A percentile compares a stretch with the other conserved stretches of the same genome.
Conservation (phyloP, 2,329 filamentous ascomycete genomes). For the Grosmannia clavigera region DNA sequence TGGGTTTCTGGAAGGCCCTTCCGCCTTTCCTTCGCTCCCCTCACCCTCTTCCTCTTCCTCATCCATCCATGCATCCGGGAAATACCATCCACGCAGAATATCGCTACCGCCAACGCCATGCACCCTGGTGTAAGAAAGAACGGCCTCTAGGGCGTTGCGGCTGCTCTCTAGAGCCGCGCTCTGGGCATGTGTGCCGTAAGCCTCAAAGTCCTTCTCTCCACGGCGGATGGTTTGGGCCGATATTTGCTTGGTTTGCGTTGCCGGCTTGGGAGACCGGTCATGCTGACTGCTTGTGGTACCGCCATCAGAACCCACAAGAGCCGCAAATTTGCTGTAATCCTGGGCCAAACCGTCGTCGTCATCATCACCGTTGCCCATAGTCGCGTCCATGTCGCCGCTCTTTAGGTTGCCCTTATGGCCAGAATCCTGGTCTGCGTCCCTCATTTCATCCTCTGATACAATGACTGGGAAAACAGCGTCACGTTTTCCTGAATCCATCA, state of each 20-base stretch:
- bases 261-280: conserved; percentile 8
- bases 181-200: conserved; percentile 77
- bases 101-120: conserved; percentile 33
- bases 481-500: neutral
- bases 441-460: neutral
- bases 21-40: conserved; percentile 12
- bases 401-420: neutral
- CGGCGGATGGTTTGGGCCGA: conserved; percentile 64
- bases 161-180: conserved; percentile 66
- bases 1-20: neutral
- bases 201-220: conserved; percentile 95
- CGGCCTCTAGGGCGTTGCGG: conserved; percentile 78
- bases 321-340: conserved; percentile 66
- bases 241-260: conserved; percentile 20
- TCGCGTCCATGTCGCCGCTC: neutral
- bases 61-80: conserved; percentile 45
- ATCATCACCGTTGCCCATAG: neutral
- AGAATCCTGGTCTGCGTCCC: neutral
- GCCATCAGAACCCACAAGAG: conserved; percentile 19
- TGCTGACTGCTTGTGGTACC: neutral
- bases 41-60: conserved; percentile 13
- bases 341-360: conserved; percentile 45
- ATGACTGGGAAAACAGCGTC: neutral
- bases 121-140: conserved; percentile 62
- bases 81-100: conserved; percentile 55